These are phyloP conservation scores for Coriolopsis trogii DNA, from an alignment of 1,284 basidiomycete species.

Conservation along the genomic window DNA sequence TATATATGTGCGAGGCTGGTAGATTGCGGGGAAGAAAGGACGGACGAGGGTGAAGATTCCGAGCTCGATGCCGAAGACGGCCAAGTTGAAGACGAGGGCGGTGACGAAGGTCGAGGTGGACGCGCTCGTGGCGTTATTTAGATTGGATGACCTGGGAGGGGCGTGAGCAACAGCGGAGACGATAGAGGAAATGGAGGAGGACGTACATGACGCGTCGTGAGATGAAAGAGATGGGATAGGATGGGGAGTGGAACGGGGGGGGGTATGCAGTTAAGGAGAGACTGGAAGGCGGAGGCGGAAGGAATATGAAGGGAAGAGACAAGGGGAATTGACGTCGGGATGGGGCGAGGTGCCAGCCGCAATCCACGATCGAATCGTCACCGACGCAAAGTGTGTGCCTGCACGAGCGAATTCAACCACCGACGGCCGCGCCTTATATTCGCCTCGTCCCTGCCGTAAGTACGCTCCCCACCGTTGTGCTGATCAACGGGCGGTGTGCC, in stretches of 20 bases:
- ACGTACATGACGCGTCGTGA: slow-evolving; percentile 20
- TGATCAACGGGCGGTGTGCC: neutral
- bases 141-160: slow-evolving; percentile 7
- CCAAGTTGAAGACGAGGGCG: slow-evolving; percentile 74
- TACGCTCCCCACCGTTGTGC: neutral
- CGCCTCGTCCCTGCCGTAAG: neutral
- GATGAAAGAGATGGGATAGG: neutral
- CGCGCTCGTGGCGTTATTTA: slow-evolving; percentile 30
- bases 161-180: neutral
- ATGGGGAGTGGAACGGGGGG: neutral
- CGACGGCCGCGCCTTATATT: neutral
- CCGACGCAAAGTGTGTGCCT: slow-evolving; percentile 17
- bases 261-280: slow-evolving; percentile 15
- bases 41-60: slow-evolving; percentile 71
- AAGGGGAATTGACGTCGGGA: slow-evolving; percentile 19
- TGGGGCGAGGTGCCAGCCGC: slow-evolving; percentile 19
- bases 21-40: slow-evolving; percentile 73
- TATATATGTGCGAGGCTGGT: slow-evolving; percentile 80
- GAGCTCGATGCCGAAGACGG: slow-evolving; percentile 69
- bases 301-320: slow-evolving; percentile 16
- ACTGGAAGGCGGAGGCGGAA: slow-evolving; percentile 3
- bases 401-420: slow-evolving; percentile 5
- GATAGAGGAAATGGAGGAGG: neutral
- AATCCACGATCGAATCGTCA: slow-evolving; percentile 22
- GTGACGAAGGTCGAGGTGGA: slow-evolving; percentile 68